These are phyloP conservation scores for Trametes maxima DNA, from an alignment of 768 basidiomycete species.

Conservation along the genomic window DNA sequence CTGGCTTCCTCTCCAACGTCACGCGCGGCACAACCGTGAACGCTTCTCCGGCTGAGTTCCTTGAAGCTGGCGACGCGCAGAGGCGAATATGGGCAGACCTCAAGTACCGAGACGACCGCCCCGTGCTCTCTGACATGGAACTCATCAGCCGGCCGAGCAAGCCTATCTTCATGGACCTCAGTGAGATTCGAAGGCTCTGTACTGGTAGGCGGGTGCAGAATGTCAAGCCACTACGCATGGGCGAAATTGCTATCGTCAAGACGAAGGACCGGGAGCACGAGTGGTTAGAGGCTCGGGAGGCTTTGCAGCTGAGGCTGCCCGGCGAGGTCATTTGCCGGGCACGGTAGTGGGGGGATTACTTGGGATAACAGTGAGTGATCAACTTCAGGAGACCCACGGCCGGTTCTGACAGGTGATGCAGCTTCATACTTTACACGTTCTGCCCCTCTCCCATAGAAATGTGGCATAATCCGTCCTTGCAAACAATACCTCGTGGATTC, in stretches of 20 bases:
- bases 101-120: constrained; percentile 90
- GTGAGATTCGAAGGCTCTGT: constrained; percentile 78
- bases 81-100: constrained; percentile 91
- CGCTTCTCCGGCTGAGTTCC: constrained; percentile 68
- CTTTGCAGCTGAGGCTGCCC: constrained; percentile 69
- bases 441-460: background rate
- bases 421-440: background rate
- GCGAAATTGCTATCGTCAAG: constrained; percentile 87
- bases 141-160: constrained; percentile 86
- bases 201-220: constrained; percentile 81
- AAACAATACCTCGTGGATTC: no score
- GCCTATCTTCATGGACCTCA: constrained; percentile 70
- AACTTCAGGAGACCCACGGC: no score
- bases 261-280: constrained; percentile 71
- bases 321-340: constrained; percentile 92
- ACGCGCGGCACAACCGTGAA: constrained; percentile 73
- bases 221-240: constrained; percentile 84
- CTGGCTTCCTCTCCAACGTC: constrained; percentile 84
- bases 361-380: background rate
- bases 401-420: background rate
- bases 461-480: no score
- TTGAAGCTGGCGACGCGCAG: constrained; percentile 58
- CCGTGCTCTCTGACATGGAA: constrained; percentile 78
- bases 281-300: constrained; percentile 94
- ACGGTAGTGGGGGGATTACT: constrained; percentile 35